phyloP scores from a whole-genome alignment of 106 monocot species.

The Phalaenopsis aphrodite region DNA sequence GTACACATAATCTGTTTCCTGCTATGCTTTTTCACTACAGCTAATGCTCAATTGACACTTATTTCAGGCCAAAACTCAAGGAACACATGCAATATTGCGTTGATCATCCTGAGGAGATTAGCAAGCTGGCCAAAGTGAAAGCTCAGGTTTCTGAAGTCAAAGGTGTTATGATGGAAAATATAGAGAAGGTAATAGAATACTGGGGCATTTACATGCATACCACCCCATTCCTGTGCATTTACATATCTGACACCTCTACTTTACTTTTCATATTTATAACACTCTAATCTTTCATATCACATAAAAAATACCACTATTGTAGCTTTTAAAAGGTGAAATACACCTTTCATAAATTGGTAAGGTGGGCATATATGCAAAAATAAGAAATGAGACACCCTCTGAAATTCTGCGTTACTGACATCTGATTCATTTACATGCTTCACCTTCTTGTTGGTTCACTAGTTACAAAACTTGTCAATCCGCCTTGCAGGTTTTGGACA shows the following conservation, averaged over 20 bases:
- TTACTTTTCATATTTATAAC: too few species aligned
- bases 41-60: neutral
- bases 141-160: constrained; percentile 33
- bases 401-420: neutral
- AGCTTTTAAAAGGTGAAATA: too few species aligned
- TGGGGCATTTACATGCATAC: neutral
- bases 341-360: too few species aligned
- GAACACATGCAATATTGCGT: constrained; percentile 32
- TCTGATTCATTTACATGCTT: neutral
- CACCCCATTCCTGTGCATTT: too few species aligned
- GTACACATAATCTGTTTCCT: neutral
- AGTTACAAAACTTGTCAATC: neutral
- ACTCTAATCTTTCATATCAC: too few species aligned
- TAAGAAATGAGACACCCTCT: neutral
- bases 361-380: too few species aligned
- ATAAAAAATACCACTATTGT: too few species aligned
- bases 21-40: neutral
- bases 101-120: constrained; percentile 34
- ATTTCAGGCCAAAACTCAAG: constrained; percentile 25
- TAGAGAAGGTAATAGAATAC: constrained; percentile 18
- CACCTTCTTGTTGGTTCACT: neutral
- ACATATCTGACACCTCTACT: too few species aligned
- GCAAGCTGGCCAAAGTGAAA: constrained; percentile 36
- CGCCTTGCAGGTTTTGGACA: constrained; percentile 13
- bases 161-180: constrained; percentile 39